Percentiles rank a stretch among this genome's conserved stretches.
These are phyloP conservation scores for Rosa hybrid DNA, from an alignment of 331 rosid species.

Conservation along the genomic window DNA sequence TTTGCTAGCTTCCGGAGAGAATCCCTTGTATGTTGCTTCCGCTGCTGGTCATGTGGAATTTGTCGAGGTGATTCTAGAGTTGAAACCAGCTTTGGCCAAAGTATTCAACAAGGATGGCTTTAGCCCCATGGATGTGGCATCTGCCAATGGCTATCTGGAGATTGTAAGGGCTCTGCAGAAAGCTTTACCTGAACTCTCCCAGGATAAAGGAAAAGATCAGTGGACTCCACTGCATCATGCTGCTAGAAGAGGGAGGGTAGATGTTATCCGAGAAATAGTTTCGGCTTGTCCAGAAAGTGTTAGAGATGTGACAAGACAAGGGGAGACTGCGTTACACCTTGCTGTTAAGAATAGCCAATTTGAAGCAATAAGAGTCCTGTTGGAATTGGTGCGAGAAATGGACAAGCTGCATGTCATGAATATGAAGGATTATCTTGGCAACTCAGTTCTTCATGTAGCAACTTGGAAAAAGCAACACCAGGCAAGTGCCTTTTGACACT, in stretches of 20 bases:
- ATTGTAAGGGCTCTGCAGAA: slow-evolving; percentile 26
- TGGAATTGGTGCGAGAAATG: slow-evolving; percentile 11
- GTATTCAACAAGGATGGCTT: slow-evolving; percentile 29
- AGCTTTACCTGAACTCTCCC: slow-evolving; percentile 18
- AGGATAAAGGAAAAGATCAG: slow-evolving; percentile 19
- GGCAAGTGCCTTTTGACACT: slow-evolving; percentile 20
- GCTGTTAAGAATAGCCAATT: slow-evolving; percentile 34
- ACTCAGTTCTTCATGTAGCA: slow-evolving; percentile 39
- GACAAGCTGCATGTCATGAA: slow-evolving; percentile 19
- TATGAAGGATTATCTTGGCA: slow-evolving; percentile 24
- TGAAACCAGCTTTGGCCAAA: slow-evolving; percentile 20
- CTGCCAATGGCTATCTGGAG: slow-evolving; percentile 39
- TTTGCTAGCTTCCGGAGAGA: slow-evolving; percentile 16
- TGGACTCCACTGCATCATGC: slow-evolving; percentile 41
- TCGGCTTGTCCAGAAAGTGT: slow-evolving; percentile 34
- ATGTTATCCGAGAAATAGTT: slow-evolving; percentile 26
- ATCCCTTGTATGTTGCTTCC: slow-evolving; percentile 29
- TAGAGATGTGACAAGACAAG: slow-evolving; percentile 23
- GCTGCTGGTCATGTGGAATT: slow-evolving; percentile 28
- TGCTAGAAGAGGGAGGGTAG: slow-evolving; percentile 31
- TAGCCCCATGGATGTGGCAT: slow-evolving; percentile 30
- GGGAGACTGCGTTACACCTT: slow-evolving; percentile 30
- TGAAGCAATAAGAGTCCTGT: slow-evolving; percentile 19
- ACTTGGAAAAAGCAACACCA: slow-evolving; percentile 33
- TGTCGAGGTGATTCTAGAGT: slow-evolving; percentile 15